Conservation (phyloP, 352 stramenopile genomes). For the Globisporangium heterothallicum region DNA sequence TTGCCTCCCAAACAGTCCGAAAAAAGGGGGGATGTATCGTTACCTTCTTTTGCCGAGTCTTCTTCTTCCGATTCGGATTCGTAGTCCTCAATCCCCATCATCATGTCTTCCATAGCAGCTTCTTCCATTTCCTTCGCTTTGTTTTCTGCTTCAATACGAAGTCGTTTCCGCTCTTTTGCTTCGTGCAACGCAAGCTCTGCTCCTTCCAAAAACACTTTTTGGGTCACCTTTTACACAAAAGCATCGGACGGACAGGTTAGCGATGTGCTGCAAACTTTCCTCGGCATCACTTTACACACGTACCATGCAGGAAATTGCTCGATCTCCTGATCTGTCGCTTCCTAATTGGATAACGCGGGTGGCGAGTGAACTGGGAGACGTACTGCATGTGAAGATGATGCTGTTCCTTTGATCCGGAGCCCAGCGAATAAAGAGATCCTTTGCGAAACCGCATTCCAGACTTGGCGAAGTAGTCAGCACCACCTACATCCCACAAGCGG, state of each 20-base stretch:
- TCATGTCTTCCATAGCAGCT: constrained; percentile 89
- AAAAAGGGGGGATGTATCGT: neutral
- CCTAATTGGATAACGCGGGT: constrained; percentile 53
- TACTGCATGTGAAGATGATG: constrained; percentile 77
- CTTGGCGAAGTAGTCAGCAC: constrained; percentile 76
- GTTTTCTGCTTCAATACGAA: constrained; percentile 80
- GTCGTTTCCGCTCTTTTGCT: constrained; percentile 78
- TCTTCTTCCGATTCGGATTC: constrained; percentile 83
- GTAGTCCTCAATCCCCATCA: constrained; percentile 89
- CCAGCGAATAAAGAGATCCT: constrained; percentile 84
- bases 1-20: neutral
- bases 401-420: constrained; percentile 70
- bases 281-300: constrained; percentile 3
- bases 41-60: constrained; percentile 56
- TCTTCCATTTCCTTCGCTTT: constrained; percentile 88
- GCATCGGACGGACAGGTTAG: neutral
- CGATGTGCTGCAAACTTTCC: neutral
- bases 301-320: constrained; percentile 55
- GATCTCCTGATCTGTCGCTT: constrained; percentile 41
- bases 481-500: too few species aligned
- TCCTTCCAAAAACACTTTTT: constrained; percentile 76
- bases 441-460: constrained; percentile 77
- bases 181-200: constrained; percentile 82
- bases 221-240: constrained; percentile 25
- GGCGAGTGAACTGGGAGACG: constrained; percentile 61